Conservation (phyloP, 345 rosid species). For the Streptanthus diversifolius region DNA sequence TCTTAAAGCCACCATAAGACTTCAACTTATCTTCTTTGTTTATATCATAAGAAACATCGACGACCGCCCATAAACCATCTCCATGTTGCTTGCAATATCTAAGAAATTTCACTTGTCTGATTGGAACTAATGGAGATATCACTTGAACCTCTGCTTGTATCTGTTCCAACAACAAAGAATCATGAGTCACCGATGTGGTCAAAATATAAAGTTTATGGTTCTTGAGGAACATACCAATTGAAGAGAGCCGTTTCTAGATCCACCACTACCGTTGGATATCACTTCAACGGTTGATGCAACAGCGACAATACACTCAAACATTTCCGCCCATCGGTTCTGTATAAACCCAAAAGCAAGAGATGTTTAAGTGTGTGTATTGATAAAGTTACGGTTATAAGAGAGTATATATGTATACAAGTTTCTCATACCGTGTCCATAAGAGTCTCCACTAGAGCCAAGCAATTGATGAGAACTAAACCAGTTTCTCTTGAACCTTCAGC, state of each 20-base stretch:
- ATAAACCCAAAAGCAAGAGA: constrained; percentile 5
- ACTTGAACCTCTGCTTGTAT: constrained; percentile 69
- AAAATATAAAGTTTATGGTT: neutral
- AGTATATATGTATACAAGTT: neutral
- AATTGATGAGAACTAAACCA: constrained; percentile 45
- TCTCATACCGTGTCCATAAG: constrained; percentile 69
- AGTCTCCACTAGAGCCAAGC: constrained; percentile 54
- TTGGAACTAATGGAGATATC: constrained; percentile 63
- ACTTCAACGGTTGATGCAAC: constrained; percentile 46
- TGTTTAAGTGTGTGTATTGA: neutral
- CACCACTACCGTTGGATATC: constrained; percentile 45
- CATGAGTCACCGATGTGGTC: neutral
- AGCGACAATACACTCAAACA: constrained; percentile 54
- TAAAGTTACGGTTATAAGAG: neutral
- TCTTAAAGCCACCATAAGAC: constrained; percentile 38
- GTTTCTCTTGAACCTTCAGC: constrained; percentile 58
- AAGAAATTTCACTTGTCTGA: constrained; percentile 53
- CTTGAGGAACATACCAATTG: constrained; percentile 48
- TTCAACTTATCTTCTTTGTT: constrained; percentile 36
- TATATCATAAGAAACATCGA: constrained; percentile 56
- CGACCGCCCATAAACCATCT: constrained; percentile 71
- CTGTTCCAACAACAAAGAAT: constrained; percentile 34
- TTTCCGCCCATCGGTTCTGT: constrained; percentile 65
- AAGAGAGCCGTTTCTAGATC: constrained; percentile 50
- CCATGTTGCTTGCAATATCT: constrained; percentile 68